Evolutionary conservation across 75 land plant genomes (phyloP).

Genomic region (Ceratopteris richardii): DNA sequence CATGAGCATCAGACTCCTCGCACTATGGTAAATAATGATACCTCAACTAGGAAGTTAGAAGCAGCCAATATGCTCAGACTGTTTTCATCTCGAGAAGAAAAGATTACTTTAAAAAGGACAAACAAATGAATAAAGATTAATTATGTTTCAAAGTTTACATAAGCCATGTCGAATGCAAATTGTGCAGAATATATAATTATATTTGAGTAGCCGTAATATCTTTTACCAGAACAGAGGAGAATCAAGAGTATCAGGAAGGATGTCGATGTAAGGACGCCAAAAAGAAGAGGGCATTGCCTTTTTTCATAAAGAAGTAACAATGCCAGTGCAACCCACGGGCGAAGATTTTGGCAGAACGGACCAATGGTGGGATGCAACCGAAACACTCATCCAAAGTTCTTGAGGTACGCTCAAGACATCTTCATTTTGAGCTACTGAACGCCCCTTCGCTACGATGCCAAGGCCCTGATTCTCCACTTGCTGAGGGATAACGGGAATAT

Average conservation of each 20-base stretch:
- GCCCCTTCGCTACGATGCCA: slow-evolving; percentile 17
- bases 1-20: no score
- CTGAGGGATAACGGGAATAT: neutral
- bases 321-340: slow-evolving; percentile 22
- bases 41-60: no score
- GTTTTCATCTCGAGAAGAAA: no score
- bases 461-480: slow-evolving; percentile 1
- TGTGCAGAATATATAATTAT: no score
- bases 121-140: no score
- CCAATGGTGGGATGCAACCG: slow-evolving; percentile 14
- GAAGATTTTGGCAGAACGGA: slow-evolving; percentile 5
- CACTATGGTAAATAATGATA: no score
- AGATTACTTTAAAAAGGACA: no score
- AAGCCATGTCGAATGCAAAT: no score
- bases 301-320: slow-evolving; percentile 19
- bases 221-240: slow-evolving; percentile 32
- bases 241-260: slow-evolving; percentile 21
- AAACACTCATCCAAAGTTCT: slow-evolving; percentile 16
- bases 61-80: no score
- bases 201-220: no score
- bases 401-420: slow-evolving; percentile 20
- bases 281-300: slow-evolving; percentile 6
- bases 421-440: slow-evolving; percentile 13
- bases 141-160: no score
- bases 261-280: slow-evolving; percentile 26